Evolutionary conservation across 495 filamentous ascomycete species (phyloP), one percentile per base, ranked within the genome.

Genomic region (Lasiosphaeria miniovina): DNA sequence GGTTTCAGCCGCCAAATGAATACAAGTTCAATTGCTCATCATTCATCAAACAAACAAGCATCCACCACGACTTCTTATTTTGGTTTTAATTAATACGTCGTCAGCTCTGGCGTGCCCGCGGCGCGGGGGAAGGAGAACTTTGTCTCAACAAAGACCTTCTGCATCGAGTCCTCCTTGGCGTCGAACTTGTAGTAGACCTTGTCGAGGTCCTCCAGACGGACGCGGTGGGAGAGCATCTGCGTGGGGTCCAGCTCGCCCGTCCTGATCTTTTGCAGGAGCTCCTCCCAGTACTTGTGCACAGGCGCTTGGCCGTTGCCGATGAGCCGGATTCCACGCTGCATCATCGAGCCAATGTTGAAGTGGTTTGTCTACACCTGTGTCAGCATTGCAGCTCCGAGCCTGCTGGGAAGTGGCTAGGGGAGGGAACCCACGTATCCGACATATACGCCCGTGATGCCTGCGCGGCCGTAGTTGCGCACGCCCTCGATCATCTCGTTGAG

Each of bases 221-320:
- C 78, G 1, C 90, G 85, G 67, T 96, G 91, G 24, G 84, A 86
- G 10, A 96, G 71, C 86, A 96, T 95, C 67, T 87, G 84, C 4
- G 86, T 71, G 0, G 90, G 90, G 55, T 96, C 85, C 49, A 95
- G 86, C 57, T 88, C 77, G n/a, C 85, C 83, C 3, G 71, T 71
- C 66, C 85, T 79, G 55, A 96, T 88, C 80, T 84, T 84, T 52
- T 81, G 69, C 55, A 93, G 77, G 32, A 95, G 74, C 1, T 90
- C 77, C 31, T 89, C 76, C 91, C 89, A 96, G 74, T 96, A 94
- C 56, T 83, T 83, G 48, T 93, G 90, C 5, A 95, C 90, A 0
- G 89, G 90, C 0, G 89, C 88, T 69, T 96, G 91, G 3, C 92
- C 90, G 67, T 90, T 90, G 49, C 92, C 90, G 59, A 89, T 88